phyloP scores from a whole-genome alignment of 1,284 basidiomycete genomes.

The Malassezia psittaci region DNA sequence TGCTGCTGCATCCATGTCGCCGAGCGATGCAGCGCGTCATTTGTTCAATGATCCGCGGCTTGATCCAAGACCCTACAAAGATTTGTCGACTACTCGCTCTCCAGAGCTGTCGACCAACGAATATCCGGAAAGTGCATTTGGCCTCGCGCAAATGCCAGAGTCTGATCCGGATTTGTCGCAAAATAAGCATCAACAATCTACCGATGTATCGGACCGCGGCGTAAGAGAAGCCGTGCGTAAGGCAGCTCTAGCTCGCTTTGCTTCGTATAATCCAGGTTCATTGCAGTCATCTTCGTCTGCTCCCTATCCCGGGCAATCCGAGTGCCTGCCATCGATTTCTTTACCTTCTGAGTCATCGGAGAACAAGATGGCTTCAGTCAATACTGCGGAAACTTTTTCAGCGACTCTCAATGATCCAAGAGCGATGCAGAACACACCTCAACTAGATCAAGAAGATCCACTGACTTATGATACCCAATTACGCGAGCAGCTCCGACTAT shows the following conservation, averaged over 20 bases:
- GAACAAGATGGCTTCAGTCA: not conserved
- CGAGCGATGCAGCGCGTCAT: not conserved
- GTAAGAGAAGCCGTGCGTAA: conserved; percentile 2
- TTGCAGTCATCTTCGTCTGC: no score
- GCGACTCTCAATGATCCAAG: not conserved
- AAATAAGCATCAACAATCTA: no score
- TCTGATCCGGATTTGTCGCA: no score
- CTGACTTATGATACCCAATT: conserved; percentile 3
- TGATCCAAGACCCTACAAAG: not conserved
- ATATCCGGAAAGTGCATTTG: no score
- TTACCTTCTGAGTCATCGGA: no score
- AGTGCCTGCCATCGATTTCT: no score
- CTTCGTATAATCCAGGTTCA: no score
- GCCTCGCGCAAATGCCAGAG: no score
- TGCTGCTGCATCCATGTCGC: not conserved
- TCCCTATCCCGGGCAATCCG: no score
- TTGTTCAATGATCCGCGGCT: not conserved
- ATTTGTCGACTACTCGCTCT: not conserved
- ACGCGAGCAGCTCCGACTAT: not conserved
- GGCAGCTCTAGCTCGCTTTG: not conserved
- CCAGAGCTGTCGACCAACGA: no score
- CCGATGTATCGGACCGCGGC: not conserved
- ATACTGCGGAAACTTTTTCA: not conserved
- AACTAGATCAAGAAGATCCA: not conserved
- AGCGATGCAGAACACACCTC: not conserved